Evolutionary conservation across 108 stramenopile genomes (phyloP).

Genomic region (Pelagomonas calceolata): DNA sequence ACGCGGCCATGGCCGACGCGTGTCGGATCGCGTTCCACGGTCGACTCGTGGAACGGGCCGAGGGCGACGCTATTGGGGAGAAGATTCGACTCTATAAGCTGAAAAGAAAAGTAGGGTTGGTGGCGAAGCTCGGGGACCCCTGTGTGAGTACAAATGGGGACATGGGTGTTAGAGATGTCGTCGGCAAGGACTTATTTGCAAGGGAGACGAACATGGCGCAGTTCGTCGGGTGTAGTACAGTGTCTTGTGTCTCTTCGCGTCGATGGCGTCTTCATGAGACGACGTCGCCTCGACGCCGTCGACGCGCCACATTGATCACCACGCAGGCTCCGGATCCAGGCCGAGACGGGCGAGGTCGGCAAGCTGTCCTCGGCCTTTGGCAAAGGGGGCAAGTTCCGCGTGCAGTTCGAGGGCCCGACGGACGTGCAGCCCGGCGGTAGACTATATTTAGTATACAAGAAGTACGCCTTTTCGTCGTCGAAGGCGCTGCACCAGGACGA

Average conservation of each 20-base stretch:
- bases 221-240: constrained; percentile 73
- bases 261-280: too few species aligned
- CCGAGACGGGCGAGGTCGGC: constrained; percentile 61
- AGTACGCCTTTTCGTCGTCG: constrained; percentile 60
- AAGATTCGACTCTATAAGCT: constrained; percentile 54
- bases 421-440: constrained; percentile 35
- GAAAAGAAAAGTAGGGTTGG: constrained; percentile 56
- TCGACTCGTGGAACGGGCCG: not conserved
- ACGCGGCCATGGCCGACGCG: constrained; percentile 11
- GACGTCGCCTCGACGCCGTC: too few species aligned
- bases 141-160: constrained; percentile 54
- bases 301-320: too few species aligned
- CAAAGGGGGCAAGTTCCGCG: constrained; percentile 78
- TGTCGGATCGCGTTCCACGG: constrained; percentile 3
- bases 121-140: constrained; percentile 62
- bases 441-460: constrained; percentile 60
- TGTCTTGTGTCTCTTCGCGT: too few species aligned
- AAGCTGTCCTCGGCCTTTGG: constrained; percentile 70
- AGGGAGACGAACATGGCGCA: constrained; percentile 75
- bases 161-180: constrained; percentile 64
- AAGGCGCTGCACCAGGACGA: constrained; percentile 71
- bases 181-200: constrained; percentile 70
- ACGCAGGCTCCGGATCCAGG: constrained; percentile 62
- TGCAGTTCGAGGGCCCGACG: constrained; percentile 66
- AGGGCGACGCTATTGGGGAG: not conserved